phyloP scores from a whole-genome alignment of 2,329 filamentous ascomycete genomes.

The Aspergillus brunneoviolaceus region DNA sequence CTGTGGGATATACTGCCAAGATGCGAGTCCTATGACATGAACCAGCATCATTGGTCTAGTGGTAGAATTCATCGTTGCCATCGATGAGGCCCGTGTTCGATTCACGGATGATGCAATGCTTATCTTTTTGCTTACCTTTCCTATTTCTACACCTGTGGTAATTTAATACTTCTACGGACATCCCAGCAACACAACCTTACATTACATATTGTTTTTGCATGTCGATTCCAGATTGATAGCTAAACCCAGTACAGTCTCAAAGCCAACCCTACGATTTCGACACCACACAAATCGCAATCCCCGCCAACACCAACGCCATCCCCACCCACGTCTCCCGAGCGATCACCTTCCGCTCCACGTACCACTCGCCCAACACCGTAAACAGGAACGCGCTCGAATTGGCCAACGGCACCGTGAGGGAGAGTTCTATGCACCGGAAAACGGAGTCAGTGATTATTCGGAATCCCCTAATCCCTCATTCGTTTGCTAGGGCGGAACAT shows the following conservation, averaged over 20 bases:
- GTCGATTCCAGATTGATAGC: no score
- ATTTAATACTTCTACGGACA: no score
- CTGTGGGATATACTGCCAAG: not conserved
- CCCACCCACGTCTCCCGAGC: constrained; percentile 80
- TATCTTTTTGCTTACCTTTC: constrained; percentile 4
- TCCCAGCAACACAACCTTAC: not conserved
- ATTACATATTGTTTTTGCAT: not conserved
- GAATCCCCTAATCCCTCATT: not conserved
- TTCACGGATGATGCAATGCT: constrained; percentile 46
- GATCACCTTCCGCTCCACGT: constrained; percentile 87
- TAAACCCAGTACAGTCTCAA: no score
- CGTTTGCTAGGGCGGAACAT: constrained; percentile 32
- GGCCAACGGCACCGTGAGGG: constrained; percentile 89
- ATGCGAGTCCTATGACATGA: not conserved
- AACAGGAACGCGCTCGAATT: constrained; percentile 96
- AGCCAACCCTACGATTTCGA: constrained; percentile 35
- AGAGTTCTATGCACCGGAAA: constrained; percentile 63
- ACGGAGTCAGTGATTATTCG: not conserved
- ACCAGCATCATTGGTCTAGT: constrained; percentile 46
- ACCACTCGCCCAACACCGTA: constrained; percentile 93
- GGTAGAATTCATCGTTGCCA: constrained; percentile 49
- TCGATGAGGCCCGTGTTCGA: constrained; percentile 50
- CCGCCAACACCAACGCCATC: constrained; percentile 73
- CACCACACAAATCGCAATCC: constrained; percentile 81
- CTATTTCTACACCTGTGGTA: no score